phyloP scores from a whole-genome alignment of 768 basidiomycete species.

The Podaxis sp. region DNA sequence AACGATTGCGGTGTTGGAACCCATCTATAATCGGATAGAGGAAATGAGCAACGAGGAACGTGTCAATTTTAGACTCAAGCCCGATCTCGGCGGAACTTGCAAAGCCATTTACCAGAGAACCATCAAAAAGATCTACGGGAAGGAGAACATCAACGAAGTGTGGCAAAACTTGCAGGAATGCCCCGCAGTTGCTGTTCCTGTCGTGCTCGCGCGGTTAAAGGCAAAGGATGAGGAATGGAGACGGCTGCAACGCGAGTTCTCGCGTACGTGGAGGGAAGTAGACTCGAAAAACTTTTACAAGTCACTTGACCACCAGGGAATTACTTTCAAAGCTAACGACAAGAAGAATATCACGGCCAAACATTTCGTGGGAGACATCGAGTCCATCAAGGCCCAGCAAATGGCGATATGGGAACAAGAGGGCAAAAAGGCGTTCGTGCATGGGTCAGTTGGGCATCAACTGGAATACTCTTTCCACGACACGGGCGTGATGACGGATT shows the following conservation, averaged over 20 bases:
- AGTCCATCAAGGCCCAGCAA: slow-evolving; percentile 64
- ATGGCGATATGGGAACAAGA: slow-evolving; percentile 36
- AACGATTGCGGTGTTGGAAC: slow-evolving; percentile 90
- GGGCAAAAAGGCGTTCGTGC: slow-evolving; percentile 38
- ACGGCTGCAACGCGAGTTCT: slow-evolving; percentile 91
- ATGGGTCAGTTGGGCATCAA: slow-evolving; percentile 62
- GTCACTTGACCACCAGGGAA: slow-evolving; percentile 93
- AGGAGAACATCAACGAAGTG: slow-evolving; percentile 72
- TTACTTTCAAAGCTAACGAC: slow-evolving; percentile 93
- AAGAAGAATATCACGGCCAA: slow-evolving; percentile 90
- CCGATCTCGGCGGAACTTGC: slow-evolving; percentile 87
- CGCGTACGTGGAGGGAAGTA: slow-evolving; percentile 94
- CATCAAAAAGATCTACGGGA: slow-evolving; percentile 92
- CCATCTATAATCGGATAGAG: slow-evolving; percentile 79
- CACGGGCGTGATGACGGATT: slow-evolving; percentile 79
- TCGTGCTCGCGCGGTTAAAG: slow-evolving; percentile 86
- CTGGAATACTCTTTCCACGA: slow-evolving; percentile 80
- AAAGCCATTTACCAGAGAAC: slow-evolving; percentile 89
- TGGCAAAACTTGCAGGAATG: slow-evolving; percentile 88
- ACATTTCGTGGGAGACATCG: slow-evolving; percentile 79
- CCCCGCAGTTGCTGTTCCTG: slow-evolving; percentile 87
- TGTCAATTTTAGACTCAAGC: slow-evolving; percentile 72
- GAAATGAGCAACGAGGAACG: slow-evolving; percentile 90
- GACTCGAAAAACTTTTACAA: slow-evolving; percentile 99
- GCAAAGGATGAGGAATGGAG: slow-evolving; percentile 98